These are phyloP conservation scores for Talaromyces atroroseus DNA, from an alignment of 2,329 filamentous ascomycete species.

Conservation along the genomic window DNA sequence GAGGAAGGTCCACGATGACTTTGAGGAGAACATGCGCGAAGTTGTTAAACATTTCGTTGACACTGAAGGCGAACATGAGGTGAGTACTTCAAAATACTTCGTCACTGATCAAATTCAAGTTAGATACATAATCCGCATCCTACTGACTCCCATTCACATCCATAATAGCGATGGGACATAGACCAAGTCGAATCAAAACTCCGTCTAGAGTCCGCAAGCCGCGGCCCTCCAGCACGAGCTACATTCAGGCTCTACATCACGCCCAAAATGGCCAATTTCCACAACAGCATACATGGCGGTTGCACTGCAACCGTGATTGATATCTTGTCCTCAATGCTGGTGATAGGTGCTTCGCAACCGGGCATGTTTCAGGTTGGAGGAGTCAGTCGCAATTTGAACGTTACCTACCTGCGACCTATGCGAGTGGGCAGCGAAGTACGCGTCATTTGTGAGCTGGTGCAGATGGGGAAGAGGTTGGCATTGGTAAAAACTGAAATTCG, in stretches of 20 bases:
- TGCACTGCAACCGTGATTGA: conserved; percentile 65
- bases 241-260: conserved; percentile 57
- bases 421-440: conserved; percentile 48
- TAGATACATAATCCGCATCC: neutral
- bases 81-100: neutral
- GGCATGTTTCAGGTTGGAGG: conserved; percentile 60
- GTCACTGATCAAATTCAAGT: no score
- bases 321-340: conserved; percentile 55
- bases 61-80: neutral
- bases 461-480: conserved; percentile 52
- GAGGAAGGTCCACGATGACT: neutral
- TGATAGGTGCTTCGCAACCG: conserved; percentile 52
- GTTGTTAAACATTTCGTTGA: neutral
- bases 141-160: neutral
- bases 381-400: conserved; percentile 60
- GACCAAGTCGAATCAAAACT: conserved; percentile 20
- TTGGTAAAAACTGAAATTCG: conserved; percentile 53
- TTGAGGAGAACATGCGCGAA: neutral
- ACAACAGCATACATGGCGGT: conserved; percentile 91
- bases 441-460: conserved; percentile 54
- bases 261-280: conserved; percentile 78
- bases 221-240: conserved; percentile 28
- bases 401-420: conserved; percentile 62
- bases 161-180: conserved; percentile 6
- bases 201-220: conserved; percentile 34